Evolutionary conservation across 768 basidiomycete species (phyloP), one percentile per base, ranked within the genome.

Genomic region (Strobilomyces echinocephalus): DNA sequence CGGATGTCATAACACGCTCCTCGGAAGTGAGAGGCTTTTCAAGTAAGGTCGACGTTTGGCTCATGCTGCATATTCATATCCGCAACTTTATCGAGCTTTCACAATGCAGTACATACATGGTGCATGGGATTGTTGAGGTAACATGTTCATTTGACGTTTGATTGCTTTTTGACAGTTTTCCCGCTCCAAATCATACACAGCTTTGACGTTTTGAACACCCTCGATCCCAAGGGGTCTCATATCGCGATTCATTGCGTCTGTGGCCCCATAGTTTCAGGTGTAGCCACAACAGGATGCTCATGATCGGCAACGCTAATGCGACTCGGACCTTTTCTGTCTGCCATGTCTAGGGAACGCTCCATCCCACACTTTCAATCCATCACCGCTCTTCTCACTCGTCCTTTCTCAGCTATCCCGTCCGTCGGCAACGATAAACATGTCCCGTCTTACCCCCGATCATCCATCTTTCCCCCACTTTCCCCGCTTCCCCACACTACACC

Each of bases 381-480:
- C 42, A 20, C 30, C 26, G 5, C 18, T n/a, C 21, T 10, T 54
- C 48, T 51, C 54, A 53, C 39, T 54, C 16, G 26, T 51, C 35
- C 41, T 33, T 43, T 16, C 15, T 38, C 34, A 42, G 44, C 40
- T 31, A 38, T 56, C 40, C 21, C 42, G 46, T 51, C 16, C 24
- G 49, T 35, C 39, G 26, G 18, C 40, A 46, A 48, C 49, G 3
- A 43, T 47, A 51, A 56, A 61, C 46, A 44, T 38, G 44, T 15
- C 34, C 20, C 30, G 1, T 40, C 28, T 52, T 53, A 52, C 53
- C 45, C 57, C 47, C 41, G 42, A 55, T 54, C 50, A 33, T 33
- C 18, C 6, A 10, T 34, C n/a, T 46, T 52, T 49, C 52, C 59
- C 63, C 65, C 50, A 42, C 46, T 51, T 69, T 58, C 66, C 68